phyloP scores from a whole-genome alignment of 352 stramenopile species.

The Globisporangium paddicum region DNA sequence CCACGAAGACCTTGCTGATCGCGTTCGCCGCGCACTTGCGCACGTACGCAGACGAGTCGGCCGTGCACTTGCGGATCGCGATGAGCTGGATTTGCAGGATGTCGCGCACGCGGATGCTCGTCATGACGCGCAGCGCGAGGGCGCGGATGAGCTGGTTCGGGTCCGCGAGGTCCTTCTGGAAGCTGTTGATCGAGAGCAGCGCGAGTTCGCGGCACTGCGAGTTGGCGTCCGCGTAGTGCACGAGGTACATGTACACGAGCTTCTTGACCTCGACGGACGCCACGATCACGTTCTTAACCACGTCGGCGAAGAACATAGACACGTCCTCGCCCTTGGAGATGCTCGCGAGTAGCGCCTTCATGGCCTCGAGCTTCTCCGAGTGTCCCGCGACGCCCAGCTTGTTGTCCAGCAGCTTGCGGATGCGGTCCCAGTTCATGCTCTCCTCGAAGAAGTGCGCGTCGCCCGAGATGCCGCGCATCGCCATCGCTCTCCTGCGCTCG shows the following conservation, averaged over 20 bases:
- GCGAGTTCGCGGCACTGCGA: slow-evolving; percentile 94
- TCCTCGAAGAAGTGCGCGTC: slow-evolving; percentile 98
- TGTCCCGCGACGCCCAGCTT: slow-evolving; percentile 84
- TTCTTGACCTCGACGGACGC: slow-evolving; percentile 98
- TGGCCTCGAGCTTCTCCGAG: slow-evolving; percentile 92
- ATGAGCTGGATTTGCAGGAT: slow-evolving; percentile 99
- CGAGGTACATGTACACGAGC: slow-evolving; percentile 99
- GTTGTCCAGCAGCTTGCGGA: slow-evolving; percentile 86
- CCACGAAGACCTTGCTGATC: slow-evolving; percentile 91
- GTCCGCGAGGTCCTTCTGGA: slow-evolving; percentile 97
- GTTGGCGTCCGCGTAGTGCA: slow-evolving; percentile 97
- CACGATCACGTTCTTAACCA: slow-evolving; percentile 95
- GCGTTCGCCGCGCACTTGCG: slow-evolving; percentile 96
- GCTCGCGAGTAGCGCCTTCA: slow-evolving; percentile 98
- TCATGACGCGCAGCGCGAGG: slow-evolving; percentile 95
- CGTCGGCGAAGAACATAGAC: slow-evolving; percentile 96
- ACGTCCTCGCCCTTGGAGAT: slow-evolving; percentile 98
- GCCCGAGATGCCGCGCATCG: slow-evolving; percentile 77
- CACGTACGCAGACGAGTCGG: slow-evolving; percentile 95
- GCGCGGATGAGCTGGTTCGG: slow-evolving; percentile 92
- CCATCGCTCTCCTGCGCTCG: too few species aligned
- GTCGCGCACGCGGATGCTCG: slow-evolving; percentile 96
- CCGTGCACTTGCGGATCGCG: slow-evolving; percentile 90
- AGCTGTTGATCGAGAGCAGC: slow-evolving; percentile 97
- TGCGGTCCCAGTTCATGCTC: slow-evolving; percentile 89